Conservation (phyloP, 1,284 basidiomycete genomes). For the Cryptococcus jaspeensis region DNA sequence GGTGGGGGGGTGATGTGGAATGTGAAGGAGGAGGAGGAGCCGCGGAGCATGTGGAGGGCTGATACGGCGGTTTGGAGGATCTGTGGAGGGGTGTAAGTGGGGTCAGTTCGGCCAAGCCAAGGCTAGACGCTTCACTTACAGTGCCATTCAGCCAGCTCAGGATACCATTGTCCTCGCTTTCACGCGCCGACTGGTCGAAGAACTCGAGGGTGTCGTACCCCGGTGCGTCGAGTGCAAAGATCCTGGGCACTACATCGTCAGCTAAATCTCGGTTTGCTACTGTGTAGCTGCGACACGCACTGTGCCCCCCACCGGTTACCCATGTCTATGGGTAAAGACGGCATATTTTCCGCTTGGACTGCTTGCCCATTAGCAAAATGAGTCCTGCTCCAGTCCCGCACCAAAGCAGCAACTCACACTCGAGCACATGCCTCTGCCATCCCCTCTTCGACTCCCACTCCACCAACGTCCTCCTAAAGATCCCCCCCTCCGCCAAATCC, state of each 20-base stretch:
- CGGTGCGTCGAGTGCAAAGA: conserved; percentile 41
- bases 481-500: conserved; percentile 20
- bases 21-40: conserved; percentile 33
- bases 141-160: conserved; percentile 43
- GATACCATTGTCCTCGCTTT: conserved; percentile 37
- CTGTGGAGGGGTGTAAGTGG: conserved; percentile 13
- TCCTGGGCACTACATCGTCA: conserved; percentile 18
- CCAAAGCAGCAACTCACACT: conserved; percentile 23
- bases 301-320: conserved; percentile 44
- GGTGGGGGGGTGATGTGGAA: conserved; percentile 41
- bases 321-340: conserved; percentile 28
- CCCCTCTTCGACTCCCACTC: conserved; percentile 21
- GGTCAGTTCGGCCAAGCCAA: background rate
- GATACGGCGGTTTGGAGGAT: conserved; percentile 42
- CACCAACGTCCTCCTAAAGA: conserved; percentile 14
- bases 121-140: conserved; percentile 19
- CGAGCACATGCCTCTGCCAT: conserved; percentile 24
- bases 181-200: conserved; percentile 29
- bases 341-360: conserved; percentile 35
- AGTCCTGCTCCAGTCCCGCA: too few species aligned
- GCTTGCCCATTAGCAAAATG: background rate
- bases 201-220: conserved; percentile 45
- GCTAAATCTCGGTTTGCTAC: background rate
- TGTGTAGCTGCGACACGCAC: conserved; percentile 20
- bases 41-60: conserved; percentile 42